Percentiles rank a stretch among this genome's conserved stretches.
These are phyloP conservation scores for Saccharomyces cerevisiae DNA, from an alignment of 805 yeast species.

Conservation along the genomic window DNA sequence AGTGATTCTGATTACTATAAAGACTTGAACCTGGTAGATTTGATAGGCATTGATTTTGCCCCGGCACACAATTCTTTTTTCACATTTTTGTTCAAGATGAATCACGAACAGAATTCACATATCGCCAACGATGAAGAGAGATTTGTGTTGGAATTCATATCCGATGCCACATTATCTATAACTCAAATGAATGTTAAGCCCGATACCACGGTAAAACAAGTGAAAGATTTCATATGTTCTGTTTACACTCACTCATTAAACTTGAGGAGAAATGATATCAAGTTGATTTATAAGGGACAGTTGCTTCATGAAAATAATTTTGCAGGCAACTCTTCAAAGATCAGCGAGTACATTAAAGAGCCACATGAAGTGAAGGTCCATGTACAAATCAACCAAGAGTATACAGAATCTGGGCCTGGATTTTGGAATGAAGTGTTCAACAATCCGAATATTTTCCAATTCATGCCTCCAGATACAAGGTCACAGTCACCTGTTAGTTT, in stretches of 20 bases:
- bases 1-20: slow-evolving; percentile 11
- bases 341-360: slow-evolving; percentile 14
- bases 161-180: slow-evolving; percentile 18
- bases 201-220: slow-evolving; percentile 21
- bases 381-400: slow-evolving; percentile 22
- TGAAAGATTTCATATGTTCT: slow-evolving; percentile 22
- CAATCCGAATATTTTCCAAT: slow-evolving; percentile 14
- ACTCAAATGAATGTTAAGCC: slow-evolving; percentile 16
- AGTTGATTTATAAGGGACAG: slow-evolving; percentile 24
- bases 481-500: neutral
- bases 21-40: slow-evolving; percentile 20
- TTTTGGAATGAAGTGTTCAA: slow-evolving; percentile 25
- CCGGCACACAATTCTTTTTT: slow-evolving; percentile 27
- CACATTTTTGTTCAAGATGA: slow-evolving; percentile 24
- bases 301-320: slow-evolving; percentile 10
- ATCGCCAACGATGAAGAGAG: slow-evolving; percentile 4
- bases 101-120: slow-evolving; percentile 11
- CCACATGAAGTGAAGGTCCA: slow-evolving; percentile 15
- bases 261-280: slow-evolving; percentile 17
- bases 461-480: slow-evolving; percentile 7
- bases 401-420: slow-evolving; percentile 18
- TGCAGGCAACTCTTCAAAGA: slow-evolving; percentile 15
- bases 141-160: slow-evolving; percentile 17
- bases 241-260: slow-evolving; percentile 18
- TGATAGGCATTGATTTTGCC: slow-evolving; percentile 30